Evolutionary conservation across 2,329 filamentous ascomycete species (phyloP).

Genomic region (Aspergillus persii): DNA sequence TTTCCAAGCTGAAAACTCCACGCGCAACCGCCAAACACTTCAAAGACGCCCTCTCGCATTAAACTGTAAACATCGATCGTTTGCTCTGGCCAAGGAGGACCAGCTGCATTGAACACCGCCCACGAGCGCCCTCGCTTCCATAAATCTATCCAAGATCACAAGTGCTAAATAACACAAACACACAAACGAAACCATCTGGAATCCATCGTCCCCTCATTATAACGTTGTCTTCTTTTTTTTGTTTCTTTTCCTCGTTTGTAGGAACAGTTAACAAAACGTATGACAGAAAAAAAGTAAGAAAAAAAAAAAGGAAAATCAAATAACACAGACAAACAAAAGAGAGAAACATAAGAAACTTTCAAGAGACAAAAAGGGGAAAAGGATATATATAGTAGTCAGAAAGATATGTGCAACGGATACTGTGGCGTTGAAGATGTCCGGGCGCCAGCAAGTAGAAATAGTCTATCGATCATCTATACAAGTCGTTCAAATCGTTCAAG

Average conservation of each 20-base stretch:
- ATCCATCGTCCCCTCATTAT: slow-evolving; percentile 8
- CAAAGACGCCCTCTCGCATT: neutral
- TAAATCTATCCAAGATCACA: slow-evolving; percentile 11
- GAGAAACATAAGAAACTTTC: neutral
- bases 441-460: neutral
- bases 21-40: neutral
- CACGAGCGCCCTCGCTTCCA: slow-evolving; percentile 26
- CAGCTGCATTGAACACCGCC: slow-evolving; percentile 25
- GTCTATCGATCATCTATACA: slow-evolving; percentile 23
- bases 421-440: neutral
- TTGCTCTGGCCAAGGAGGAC: neutral
- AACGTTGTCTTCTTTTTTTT: slow-evolving; percentile 9
- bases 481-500: slow-evolving; percentile 28
- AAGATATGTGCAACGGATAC: neutral
- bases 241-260: neutral
- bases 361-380: slow-evolving; percentile 5
- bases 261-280: neutral
- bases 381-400: slow-evolving; percentile 22
- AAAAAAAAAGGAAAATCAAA: slow-evolving; percentile 9
- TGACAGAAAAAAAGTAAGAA: neutral
- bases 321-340: slow-evolving; percentile 3
- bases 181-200: slow-evolving; percentile 5
- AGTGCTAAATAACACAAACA: slow-evolving; percentile 1
- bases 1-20: neutral
- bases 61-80: neutral